Base-by-base conservation (phyloP, 495 filamentous ascomycete genomes). In the Penicillium herquei region DNA sequence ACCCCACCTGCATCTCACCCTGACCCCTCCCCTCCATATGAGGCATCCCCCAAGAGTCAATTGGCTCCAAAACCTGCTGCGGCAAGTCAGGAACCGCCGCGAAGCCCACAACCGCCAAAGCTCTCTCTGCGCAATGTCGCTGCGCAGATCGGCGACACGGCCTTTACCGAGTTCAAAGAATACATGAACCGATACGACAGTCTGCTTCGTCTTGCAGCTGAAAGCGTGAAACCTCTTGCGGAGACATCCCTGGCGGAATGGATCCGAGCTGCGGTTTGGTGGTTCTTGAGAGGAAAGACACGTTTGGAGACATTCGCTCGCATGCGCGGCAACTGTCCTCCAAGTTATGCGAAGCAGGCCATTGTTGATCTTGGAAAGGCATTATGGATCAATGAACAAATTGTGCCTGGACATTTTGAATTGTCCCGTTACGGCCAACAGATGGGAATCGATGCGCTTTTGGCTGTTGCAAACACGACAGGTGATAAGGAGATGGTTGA, bases 311-410 rank as follows among this genome's bases (percentile, higher is more conserved):
- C 71, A 9, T 78, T 84, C 52, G 84, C 91, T 43, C 81, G 89
- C 51, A 80, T 81, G 34, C 81, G 80, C 7, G 80, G 85, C 10
- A 62, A 64, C 7, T 49, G 53, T 8, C 64, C 63, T 8, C 60
- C 57, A 0, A 58, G 49, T 12, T 58, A 57, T 32, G 71, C 71
- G 14, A 70, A 85, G 54, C 89, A 92, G 70, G 86, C 87, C 11
- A 84, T 91, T 51, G 73, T 92, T 3, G 86, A 96, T 64, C 75
- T 96, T 43, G 87, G 88, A 3, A 96, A 96, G 65, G 79, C 84
- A 0, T 86, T 88, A 63, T 96, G 92, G 92, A 83, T 96, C 26
- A 70, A 84, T 44, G 82, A 86, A 49, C 80, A 85, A 3, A 78
- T 91, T 6, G 75, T 89, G 7, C 75, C 80, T 9, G 61, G 66